These are phyloP conservation scores for Pseudofabraea citricarpa DNA, from an alignment of 2,329 filamentous ascomycete species.

Conservation along the genomic window DNA sequence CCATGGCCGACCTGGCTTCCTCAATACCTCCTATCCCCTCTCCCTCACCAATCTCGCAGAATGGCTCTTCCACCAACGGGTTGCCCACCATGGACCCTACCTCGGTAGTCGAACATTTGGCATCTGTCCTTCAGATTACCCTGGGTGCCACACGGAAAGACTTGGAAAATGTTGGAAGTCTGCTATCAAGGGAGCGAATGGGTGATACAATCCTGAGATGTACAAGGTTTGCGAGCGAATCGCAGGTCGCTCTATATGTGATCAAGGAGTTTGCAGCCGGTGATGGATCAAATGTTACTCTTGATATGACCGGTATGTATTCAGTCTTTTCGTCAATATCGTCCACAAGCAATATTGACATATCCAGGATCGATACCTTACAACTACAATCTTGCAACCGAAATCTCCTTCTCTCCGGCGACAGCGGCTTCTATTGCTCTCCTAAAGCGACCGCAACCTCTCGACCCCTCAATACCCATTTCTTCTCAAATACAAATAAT, in stretches of 20 bases:
- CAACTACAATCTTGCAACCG: slow-evolving; percentile 74
- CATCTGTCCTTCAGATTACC: slow-evolving; percentile 65
- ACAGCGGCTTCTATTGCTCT: slow-evolving; percentile 84
- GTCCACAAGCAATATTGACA: slow-evolving; percentile 24
- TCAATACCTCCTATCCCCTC: slow-evolving; percentile 14
- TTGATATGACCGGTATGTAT: slow-evolving; percentile 32
- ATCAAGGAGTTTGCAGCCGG: slow-evolving; percentile 68
- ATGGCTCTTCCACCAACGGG: slow-evolving; percentile 26
- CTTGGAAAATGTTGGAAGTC: slow-evolving; percentile 73
- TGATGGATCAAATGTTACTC: slow-evolving; percentile 19
- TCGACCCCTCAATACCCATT: slow-evolving; percentile 78
- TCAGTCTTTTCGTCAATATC: background rate
- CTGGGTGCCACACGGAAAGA: slow-evolving; percentile 73
- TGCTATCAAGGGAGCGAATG: slow-evolving; percentile 69
- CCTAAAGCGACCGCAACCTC: slow-evolving; percentile 82
- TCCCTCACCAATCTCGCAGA: slow-evolving; percentile 21
- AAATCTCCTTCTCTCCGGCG: slow-evolving; percentile 74
- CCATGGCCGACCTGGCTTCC: slow-evolving; percentile 25
- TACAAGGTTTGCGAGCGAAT: slow-evolving; percentile 82
- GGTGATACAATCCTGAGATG: slow-evolving; percentile 83
- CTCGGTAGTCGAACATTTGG: slow-evolving; percentile 67
- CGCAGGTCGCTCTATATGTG: slow-evolving; percentile 84
- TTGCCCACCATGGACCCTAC: slow-evolving; percentile 61
- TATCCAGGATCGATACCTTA: slow-evolving; percentile 48
- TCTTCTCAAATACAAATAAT: slow-evolving; percentile 87